A percentile compares a stretch with the other conserved stretches of the same genome.
phyloP scores from a whole-genome alignment of 345 rosid species.

The Eucalyptus sp. region DNA sequence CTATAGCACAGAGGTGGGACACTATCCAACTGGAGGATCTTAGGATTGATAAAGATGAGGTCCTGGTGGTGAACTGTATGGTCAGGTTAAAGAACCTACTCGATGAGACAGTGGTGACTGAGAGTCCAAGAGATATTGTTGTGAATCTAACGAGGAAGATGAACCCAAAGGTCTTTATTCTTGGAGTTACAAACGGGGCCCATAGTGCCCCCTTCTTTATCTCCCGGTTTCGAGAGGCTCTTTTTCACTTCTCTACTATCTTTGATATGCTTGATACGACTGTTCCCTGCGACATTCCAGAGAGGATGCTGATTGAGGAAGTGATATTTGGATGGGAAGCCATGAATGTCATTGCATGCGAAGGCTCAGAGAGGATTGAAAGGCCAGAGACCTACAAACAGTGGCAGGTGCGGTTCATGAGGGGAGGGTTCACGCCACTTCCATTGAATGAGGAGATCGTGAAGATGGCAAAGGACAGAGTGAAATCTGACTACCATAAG shows the following conservation, averaged over 20 bases:
- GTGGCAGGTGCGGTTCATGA: conserved; percentile 24
- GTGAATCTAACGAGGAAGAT: conserved; percentile 22
- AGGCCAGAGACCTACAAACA: conserved; percentile 51
- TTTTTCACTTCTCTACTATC: conserved; percentile 36
- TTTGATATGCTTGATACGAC: conserved; percentile 39
- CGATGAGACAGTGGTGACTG: conserved; percentile 43
- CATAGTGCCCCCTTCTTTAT: conserved; percentile 39
- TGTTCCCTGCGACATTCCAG: conserved; percentile 32
- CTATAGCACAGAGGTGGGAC: conserved; percentile 57
- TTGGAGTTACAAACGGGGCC: conserved; percentile 33
- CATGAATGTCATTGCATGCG: conserved; percentile 47
- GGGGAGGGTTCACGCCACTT: conserved; percentile 38
- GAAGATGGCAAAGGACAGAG: conserved; percentile 20
- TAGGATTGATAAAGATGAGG: conserved; percentile 30
- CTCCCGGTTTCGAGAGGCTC: conserved; percentile 48
- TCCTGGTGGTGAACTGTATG: conserved; percentile 34
- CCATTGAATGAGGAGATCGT: conserved; percentile 24
- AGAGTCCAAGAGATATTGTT: conserved; percentile 35
- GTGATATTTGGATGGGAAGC: conserved; percentile 24
- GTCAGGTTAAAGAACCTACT: conserved; percentile 33
- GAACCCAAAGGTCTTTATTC: conserved; percentile 32
- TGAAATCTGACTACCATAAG: conserved; percentile 18
- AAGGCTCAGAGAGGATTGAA: conserved; percentile 43
- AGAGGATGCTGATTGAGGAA: conserved; percentile 33
- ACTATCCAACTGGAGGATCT: conserved; percentile 42